Base-by-base conservation (phyloP, 2,329 filamentous ascomycete genomes). In the Fusarium liriodendri region DNA sequence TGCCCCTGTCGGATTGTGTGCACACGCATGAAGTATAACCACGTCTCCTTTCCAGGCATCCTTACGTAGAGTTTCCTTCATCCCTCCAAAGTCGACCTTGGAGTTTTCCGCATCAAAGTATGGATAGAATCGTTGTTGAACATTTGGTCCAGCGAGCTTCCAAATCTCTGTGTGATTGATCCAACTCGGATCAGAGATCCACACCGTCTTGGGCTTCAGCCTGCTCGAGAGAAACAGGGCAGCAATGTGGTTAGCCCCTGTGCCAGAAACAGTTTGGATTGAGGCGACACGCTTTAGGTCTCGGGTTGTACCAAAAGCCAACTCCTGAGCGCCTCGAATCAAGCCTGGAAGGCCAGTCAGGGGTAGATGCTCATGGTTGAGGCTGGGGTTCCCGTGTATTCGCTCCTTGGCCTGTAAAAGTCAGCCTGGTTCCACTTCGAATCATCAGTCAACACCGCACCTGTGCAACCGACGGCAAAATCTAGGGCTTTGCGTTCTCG, bases 331-430 rank as follows among this genome's bases (percentile, higher is more conserved):
- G 7, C 50, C 71, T 10, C 71, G 66, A n/a, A 80, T 50, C 85
- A 97, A 95, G 67, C 91, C 87, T 57, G 90, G 84, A 66, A 97
- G 89, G 80, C 95, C 95, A 70, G 93, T 91, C 81, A 98, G 98
- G 68, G 95, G 95, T 62, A 97, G 93, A 84, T 98, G 98, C 88
- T 98, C 95, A 87, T 98, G 94, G 86, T 98, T 95, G 77, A 95
- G 87, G 70, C 92, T 88, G 78, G 95, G 94, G 82, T 97, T 94
- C 79, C 91, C 91, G 80, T 91, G 92, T 73, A 97, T 89, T 76
- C 93, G 89, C 47, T 95, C 91, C 81, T 97, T 94, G 76, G 95
- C 95, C 95, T 97, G 80, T 62, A n/a, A 22, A 6, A 6, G 9
- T 62, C 20, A 47, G 55, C 22, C 47, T 7, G 7, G 35, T 7